phyloP scores from a whole-genome alignment of 2,329 filamentous ascomycete species.

The Escovopsis sp. region DNA sequence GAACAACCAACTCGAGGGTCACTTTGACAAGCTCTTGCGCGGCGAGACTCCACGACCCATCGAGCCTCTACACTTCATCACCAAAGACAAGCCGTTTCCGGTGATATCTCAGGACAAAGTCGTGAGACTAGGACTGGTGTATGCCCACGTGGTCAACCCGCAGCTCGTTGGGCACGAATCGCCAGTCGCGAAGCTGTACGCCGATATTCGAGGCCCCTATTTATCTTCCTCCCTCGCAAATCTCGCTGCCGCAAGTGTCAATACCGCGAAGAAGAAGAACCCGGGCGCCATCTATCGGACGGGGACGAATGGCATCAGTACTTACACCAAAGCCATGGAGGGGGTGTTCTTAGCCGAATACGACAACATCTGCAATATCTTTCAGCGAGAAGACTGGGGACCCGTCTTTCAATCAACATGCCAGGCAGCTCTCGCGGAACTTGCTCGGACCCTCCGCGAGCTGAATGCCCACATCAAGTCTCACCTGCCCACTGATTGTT shows the following conservation, averaged over 20 bases:
- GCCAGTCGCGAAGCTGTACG: constrained; percentile 67
- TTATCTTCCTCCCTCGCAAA: constrained; percentile 72
- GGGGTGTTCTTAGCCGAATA: constrained; percentile 79
- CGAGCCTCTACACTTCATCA: constrained; percentile 84
- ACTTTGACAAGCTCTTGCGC: constrained; percentile 64
- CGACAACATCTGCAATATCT: constrained; percentile 78
- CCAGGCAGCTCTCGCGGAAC: constrained; percentile 62
- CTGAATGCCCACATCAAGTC: constrained; percentile 79
- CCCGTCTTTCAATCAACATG: constrained; percentile 67
- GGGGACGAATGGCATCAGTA: constrained; percentile 81
- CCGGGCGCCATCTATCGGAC: constrained; percentile 72
- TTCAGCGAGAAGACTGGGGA: constrained; percentile 72
- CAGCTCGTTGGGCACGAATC: constrained; percentile 43
- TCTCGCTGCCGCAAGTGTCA: constrained; percentile 71
- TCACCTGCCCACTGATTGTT: constrained; percentile 83
- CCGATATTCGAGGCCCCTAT: constrained; percentile 75
- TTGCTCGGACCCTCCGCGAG: constrained; percentile 73
- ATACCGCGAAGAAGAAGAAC: constrained; percentile 68
- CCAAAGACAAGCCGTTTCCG: constrained; percentile 77
- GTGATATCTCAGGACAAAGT: constrained; percentile 62
- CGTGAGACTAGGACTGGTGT: constrained; percentile 64
- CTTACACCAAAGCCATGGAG: constrained; percentile 77
- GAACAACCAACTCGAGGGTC: constrained; percentile 66
- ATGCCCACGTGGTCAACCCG: constrained; percentile 55
- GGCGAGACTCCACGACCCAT: constrained; percentile 65